Base-by-base conservation (phyloP, 192 early-diverging fungal genomes). In the Chytriomyces hyalinus region DNA sequence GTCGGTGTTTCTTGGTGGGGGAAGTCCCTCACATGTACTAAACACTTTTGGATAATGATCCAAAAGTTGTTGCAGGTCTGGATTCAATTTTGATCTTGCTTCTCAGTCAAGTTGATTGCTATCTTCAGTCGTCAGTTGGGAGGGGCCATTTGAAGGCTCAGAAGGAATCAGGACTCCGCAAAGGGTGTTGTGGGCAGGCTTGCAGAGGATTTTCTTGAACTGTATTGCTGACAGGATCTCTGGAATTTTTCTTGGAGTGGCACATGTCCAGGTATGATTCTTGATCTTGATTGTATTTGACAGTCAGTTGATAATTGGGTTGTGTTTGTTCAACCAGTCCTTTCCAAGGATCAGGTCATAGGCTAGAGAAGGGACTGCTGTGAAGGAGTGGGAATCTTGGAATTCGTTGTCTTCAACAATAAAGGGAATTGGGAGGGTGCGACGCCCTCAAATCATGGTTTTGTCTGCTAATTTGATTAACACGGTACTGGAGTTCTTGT, bases 281-380 rank as follows among this genome's bases (percentile, higher is more conserved):
- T 24, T 24, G 47, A 67, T 10, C 10, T 24, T 67, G 0, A 67
- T 2, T 0, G 44, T 67, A 24, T 67, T 67, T 9, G 20, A n/a
- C 13, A 3, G 66, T 3, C 66, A 67, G 66, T 67, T 3, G 45
- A 67, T 67, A 24, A 8, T 0, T 1, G 45, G 24, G 1, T 67
- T 13, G 2, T 64, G 63, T 9, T 67, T 24, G 45, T 67, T 46
- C 3, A 67, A 67, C 66, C 66, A 64, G 24, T 64, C 63, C 24
- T 64, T 64, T 24, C 63, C 63, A 11, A n/a, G 63, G 28, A 64
- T 64, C 0, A 64, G 15, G 63, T 64, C 22, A 24, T 64, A 64
- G 10, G 63, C 22, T 10, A 64, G 28, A 24, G 11, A 10, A 0
- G 63, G 63, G 11, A 64, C 63, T 9, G 28, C 22, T 0, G 63